Percentiles rank a stretch among this genome's conserved stretches.
phyloP scores from a whole-genome alignment of 2,329 filamentous ascomycete species.

The Keithomyces neogunnii region DNA sequence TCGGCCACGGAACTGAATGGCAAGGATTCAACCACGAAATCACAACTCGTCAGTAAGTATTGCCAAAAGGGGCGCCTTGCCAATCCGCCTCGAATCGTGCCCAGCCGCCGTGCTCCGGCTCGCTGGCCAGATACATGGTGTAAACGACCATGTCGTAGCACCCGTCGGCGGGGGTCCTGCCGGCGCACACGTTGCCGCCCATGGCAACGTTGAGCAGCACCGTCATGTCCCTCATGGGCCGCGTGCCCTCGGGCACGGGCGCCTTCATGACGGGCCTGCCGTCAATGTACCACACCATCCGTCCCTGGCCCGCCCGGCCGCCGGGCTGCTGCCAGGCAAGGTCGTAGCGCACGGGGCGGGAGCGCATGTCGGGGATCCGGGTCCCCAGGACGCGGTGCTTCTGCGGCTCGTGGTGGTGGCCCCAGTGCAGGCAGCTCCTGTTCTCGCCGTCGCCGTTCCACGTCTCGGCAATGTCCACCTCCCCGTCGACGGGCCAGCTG shows the following conservation, averaged over 20 bases:
- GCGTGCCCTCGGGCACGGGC: constrained; percentile 39
- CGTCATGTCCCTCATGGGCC: constrained; percentile 46
- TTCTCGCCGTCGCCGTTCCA: constrained; percentile 51
- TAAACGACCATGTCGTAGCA: constrained; percentile 49
- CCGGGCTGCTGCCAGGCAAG: constrained; percentile 46
- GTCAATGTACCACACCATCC: constrained; percentile 52
- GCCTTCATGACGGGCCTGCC: constrained; percentile 49
- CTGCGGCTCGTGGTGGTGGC: constrained; percentile 42
- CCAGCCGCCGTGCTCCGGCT: constrained; percentile 45
- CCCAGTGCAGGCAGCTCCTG: constrained; percentile 52
- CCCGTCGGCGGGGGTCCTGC: constrained; percentile 41
- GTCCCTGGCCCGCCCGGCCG: constrained; percentile 32
- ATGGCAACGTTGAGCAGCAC: constrained; percentile 54
- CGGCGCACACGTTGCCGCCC: constrained; percentile 50
- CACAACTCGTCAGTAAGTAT: constrained; percentile 17
- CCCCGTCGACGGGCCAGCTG: constrained; percentile 49
- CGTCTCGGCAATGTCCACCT: constrained; percentile 53
- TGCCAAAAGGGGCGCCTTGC: constrained; percentile 21
- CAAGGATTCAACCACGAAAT: no score
- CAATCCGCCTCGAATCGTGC: constrained; percentile 43
- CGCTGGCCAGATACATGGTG: constrained; percentile 41
- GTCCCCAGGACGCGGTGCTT: constrained; percentile 50
- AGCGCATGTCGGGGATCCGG: constrained; percentile 37
- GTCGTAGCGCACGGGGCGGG: constrained; percentile 40
- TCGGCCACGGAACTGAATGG: no score